Conservation (phyloP, 2,329 filamentous ascomycete species). For the Hypoxylon sp. region DNA sequence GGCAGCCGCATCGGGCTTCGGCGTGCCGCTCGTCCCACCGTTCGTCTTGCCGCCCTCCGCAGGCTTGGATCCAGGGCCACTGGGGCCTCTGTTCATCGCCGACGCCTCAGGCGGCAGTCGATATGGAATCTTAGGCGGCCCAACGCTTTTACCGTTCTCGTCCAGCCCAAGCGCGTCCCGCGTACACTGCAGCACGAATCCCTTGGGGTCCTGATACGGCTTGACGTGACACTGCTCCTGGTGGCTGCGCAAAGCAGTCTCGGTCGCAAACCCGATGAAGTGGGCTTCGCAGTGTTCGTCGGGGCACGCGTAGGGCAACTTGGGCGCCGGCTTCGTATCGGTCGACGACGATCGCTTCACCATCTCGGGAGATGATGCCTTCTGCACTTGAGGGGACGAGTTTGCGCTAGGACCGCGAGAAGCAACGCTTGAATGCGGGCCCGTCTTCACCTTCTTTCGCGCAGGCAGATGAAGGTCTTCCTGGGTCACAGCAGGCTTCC, state of each 20-base stretch:
- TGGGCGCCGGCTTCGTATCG: slow-evolving; percentile 47
- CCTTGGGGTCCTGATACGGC: slow-evolving; percentile 62
- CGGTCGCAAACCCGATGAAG: slow-evolving; percentile 58
- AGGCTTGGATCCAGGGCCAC: slow-evolving; percentile 52
- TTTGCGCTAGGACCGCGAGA: slow-evolving; percentile 52
- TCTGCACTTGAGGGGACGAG: slow-evolving; percentile 58
- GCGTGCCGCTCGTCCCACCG: slow-evolving; percentile 37
- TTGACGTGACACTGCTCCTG: slow-evolving; percentile 66
- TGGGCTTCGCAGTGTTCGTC: slow-evolving; percentile 64
- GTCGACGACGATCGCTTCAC: slow-evolving; percentile 47
- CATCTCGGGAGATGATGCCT: slow-evolving; percentile 57
- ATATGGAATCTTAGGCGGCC: slow-evolving; percentile 48
- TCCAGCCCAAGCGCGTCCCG: slow-evolving; percentile 62
- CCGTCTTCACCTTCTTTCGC: slow-evolving; percentile 63
- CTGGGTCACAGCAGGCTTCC: slow-evolving; percentile 59
- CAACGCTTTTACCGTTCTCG: slow-evolving; percentile 55
- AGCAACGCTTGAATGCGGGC: slow-evolving; percentile 47
- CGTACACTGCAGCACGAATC: slow-evolving; percentile 59
- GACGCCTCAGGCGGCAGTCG: slow-evolving; percentile 52
- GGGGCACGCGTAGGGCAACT: slow-evolving; percentile 58
- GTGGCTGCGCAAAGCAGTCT: slow-evolving; percentile 63
- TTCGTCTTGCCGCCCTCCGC: slow-evolving; percentile 43
- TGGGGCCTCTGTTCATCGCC: slow-evolving; percentile 60
- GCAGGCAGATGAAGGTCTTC: slow-evolving; percentile 64
- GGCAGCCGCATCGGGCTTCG: slow-evolving; percentile 35